Conservation (phyloP, 768 basidiomycete genomes). For the Tremella fuciformis region DNA sequence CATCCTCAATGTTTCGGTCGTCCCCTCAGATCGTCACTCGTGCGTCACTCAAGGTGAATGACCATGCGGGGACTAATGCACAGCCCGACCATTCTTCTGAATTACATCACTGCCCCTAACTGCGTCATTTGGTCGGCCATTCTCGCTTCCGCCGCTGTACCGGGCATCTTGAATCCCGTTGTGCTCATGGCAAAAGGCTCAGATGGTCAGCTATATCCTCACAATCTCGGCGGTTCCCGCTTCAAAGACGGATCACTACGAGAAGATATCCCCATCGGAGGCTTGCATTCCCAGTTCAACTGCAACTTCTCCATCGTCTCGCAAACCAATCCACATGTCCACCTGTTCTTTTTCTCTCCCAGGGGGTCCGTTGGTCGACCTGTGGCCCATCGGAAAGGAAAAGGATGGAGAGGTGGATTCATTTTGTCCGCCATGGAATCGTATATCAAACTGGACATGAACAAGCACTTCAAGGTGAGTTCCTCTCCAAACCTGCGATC, state of each 20-base stretch:
- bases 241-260: constrained; percentile 91
- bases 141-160: constrained; percentile 87
- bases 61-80: background rate
- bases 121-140: constrained; percentile 57
- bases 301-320: constrained; percentile 92
- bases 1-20: constrained; percentile 88
- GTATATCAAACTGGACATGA: constrained; percentile 89
- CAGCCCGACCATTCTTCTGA: constrained; percentile 91
- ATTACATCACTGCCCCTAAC: constrained; percentile 91
- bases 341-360: constrained; percentile 89
- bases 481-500: background rate
- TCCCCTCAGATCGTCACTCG: constrained; percentile 88
- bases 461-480: constrained; percentile 85
- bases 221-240: constrained; percentile 84
- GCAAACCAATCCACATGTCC: constrained; percentile 81
- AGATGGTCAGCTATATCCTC: constrained; percentile 75
- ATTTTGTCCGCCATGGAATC: constrained; percentile 87
- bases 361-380: constrained; percentile 60
- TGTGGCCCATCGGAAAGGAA: constrained; percentile 88
- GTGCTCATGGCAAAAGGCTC: constrained; percentile 87
- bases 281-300: constrained; percentile 57
- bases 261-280: constrained; percentile 91
- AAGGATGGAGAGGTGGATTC: constrained; percentile 96
- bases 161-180: constrained; percentile 87
- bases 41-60: constrained; percentile 47